Evolutionary conservation across 2,329 filamentous ascomycete genomes (phyloP).

Genomic region (Acarospora socialis): DNA sequence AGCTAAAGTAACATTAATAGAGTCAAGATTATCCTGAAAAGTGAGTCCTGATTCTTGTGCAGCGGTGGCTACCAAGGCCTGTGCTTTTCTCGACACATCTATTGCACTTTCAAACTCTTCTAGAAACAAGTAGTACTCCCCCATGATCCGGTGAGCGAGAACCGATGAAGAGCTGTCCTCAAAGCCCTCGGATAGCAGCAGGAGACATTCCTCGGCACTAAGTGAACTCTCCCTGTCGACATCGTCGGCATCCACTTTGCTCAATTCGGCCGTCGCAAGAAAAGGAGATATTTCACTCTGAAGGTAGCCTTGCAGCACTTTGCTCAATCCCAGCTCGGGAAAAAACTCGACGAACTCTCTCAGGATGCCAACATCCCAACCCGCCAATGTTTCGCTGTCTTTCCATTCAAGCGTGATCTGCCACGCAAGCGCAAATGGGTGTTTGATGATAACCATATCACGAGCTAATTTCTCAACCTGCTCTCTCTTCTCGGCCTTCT

Average conservation of each 20-base stretch:
- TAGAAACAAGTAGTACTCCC: slow-evolving; percentile 67
- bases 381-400: slow-evolving; percentile 57
- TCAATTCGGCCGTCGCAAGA: slow-evolving; percentile 32
- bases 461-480: slow-evolving; percentile 64
- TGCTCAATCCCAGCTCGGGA: slow-evolving; percentile 66
- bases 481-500: slow-evolving; percentile 56
- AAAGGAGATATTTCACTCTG: slow-evolving; percentile 77
- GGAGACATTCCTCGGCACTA: slow-evolving; percentile 61
- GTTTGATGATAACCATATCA: slow-evolving; percentile 93
- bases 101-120: slow-evolving; percentile 76
- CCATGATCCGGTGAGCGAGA: slow-evolving; percentile 69
- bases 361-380: slow-evolving; percentile 66
- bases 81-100: slow-evolving; percentile 63
- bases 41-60: slow-evolving; percentile 51
- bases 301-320: slow-evolving; percentile 69
- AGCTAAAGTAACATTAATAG: slow-evolving; percentile 61
- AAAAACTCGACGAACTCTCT: slow-evolving; percentile 73
- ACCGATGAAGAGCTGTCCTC: slow-evolving; percentile 50
- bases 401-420: slow-evolving; percentile 81
- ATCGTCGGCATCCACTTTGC: slow-evolving; percentile 31
- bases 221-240: slow-evolving; percentile 43
- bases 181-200: slow-evolving; percentile 67
- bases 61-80: slow-evolving; percentile 46
- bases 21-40: slow-evolving; percentile 57
- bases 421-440: slow-evolving; percentile 83